These are phyloP conservation scores for Malassezia japonica DNA, from an alignment of 1,284 basidiomycete genomes.

Conservation along the genomic window DNA sequence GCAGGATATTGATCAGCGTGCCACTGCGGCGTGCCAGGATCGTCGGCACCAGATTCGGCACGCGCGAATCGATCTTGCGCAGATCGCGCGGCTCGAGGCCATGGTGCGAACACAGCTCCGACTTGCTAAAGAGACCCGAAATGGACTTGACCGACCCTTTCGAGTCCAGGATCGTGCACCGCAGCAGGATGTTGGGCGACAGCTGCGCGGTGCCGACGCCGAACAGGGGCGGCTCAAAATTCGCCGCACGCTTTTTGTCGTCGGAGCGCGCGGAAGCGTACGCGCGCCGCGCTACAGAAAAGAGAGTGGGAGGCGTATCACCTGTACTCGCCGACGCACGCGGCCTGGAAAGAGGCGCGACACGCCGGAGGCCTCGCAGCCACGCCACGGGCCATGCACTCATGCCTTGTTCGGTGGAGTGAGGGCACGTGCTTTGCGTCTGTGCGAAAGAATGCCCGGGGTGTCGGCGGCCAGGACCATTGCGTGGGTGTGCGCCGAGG, in stretches of 20 bases:
- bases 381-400: no score
- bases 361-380: no score
- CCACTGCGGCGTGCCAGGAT: constrained; percentile 80
- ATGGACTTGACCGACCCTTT: constrained; percentile 62
- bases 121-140: constrained; percentile 79
- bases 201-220: constrained; percentile 26
- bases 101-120: constrained; percentile 77
- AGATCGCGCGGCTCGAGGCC: constrained; percentile 85
- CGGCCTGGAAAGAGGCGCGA: no score
- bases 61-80: constrained; percentile 86
- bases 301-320: not conserved
- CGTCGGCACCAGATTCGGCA: constrained; percentile 83
- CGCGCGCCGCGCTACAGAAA: not conserved
- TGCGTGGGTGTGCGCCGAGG: not conserved
- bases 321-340: not conserved
- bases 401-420: no score
- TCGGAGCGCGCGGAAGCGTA: not conserved
- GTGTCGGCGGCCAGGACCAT: not conserved
- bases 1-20: constrained; percentile 74
- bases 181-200: constrained; percentile 31
- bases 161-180: constrained; percentile 39
- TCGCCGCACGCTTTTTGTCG: not conserved
- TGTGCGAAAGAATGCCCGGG: no score
- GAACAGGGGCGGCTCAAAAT: not conserved
- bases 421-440: no score